Conservation (phyloP, 441 rosid genomes). For the Populus trichocarpa region DNA sequence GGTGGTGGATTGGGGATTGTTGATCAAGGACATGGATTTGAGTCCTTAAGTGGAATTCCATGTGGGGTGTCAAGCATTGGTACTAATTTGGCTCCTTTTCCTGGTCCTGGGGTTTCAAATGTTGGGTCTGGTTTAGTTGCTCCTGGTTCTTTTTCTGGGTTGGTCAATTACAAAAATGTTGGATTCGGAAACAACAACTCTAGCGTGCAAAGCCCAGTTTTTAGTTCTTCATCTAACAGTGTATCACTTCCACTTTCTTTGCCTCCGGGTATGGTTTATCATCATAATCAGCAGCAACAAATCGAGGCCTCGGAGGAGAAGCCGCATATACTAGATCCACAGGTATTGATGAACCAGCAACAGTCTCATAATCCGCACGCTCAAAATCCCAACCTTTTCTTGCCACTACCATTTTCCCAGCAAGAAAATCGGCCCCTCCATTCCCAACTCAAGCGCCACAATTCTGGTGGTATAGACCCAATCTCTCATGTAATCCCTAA, state of each 20-base stretch:
- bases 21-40: conserved; percentile 33
- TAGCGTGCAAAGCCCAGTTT: conserved; percentile 23
- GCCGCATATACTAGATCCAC: conserved; percentile 39
- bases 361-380: conserved; percentile 23
- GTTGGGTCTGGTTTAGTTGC: conserved; percentile 13
- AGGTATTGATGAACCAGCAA: conserved; percentile 31
- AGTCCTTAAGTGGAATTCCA: conserved; percentile 18
- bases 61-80: conserved; percentile 19
- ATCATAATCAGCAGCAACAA: conserved; percentile 27
- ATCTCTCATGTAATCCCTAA: conserved; percentile 28
- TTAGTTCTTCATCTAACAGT: conserved; percentile 22
- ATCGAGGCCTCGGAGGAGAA: conserved; percentile 36
- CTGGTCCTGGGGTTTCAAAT: conserved; percentile 30
- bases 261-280: conserved; percentile 27
- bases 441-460: conserved; percentile 43
- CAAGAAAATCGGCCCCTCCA: conserved; percentile 36
- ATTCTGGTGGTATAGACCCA: conserved; percentile 30
- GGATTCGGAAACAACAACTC: conserved; percentile 19
- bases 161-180: neutral
- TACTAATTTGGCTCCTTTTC: conserved; percentile 25
- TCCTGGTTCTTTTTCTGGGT: conserved; percentile 22
- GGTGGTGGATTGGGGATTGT: conserved; percentile 34
- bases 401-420: conserved; percentile 32
- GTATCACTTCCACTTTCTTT: conserved; percentile 24
- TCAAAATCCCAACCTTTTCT: conserved; percentile 37